Percentiles rank a stretch among this genome's conserved stretches.
Conservation (phyloP, 2,329 filamentous ascomycete species). For the Alternaria sp. region DNA sequence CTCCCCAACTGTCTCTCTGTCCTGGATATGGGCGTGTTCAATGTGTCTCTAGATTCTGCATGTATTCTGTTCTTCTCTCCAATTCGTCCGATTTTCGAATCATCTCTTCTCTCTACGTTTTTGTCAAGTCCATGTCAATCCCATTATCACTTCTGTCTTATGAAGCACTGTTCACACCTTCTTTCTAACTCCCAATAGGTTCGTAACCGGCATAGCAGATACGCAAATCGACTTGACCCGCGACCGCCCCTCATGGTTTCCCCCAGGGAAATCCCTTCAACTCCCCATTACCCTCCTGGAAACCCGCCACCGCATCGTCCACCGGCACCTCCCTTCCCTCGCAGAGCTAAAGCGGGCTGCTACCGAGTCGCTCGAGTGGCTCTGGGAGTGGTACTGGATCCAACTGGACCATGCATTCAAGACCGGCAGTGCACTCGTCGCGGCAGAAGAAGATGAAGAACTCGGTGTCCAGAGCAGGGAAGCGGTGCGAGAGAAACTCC, state of each 20-base stretch:
- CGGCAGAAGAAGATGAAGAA: background rate
- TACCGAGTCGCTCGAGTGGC: slow-evolving; percentile 77
- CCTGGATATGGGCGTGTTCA: background rate
- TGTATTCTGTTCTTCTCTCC: background rate
- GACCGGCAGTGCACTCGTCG: background rate
- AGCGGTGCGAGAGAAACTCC: slow-evolving; percentile 32
- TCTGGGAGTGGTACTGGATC: slow-evolving; percentile 89
- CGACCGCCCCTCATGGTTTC: slow-evolving; percentile 39
- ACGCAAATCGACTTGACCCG: slow-evolving; percentile 57
- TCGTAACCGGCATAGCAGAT: slow-evolving; percentile 83
- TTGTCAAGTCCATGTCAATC: background rate
- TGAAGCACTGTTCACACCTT: background rate
- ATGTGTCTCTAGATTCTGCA: background rate
- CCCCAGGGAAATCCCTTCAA: slow-evolving; percentile 31
- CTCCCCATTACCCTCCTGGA: slow-evolving; percentile 80
- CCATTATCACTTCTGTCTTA: background rate
- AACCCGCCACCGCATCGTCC: slow-evolving; percentile 87
- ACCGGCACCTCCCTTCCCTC: slow-evolving; percentile 84
- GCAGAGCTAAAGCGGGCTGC: slow-evolving; percentile 75
- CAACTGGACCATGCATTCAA: slow-evolving; percentile 54
- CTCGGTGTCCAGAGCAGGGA: slow-evolving; percentile 14
- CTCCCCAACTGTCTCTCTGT: background rate
- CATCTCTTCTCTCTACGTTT: background rate
- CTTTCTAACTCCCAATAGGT: slow-evolving; percentile 58
- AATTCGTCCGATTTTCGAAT: background rate